Base-by-base conservation (phyloP, 352 stramenopile species). In the Ophiocytium majus region DNA sequence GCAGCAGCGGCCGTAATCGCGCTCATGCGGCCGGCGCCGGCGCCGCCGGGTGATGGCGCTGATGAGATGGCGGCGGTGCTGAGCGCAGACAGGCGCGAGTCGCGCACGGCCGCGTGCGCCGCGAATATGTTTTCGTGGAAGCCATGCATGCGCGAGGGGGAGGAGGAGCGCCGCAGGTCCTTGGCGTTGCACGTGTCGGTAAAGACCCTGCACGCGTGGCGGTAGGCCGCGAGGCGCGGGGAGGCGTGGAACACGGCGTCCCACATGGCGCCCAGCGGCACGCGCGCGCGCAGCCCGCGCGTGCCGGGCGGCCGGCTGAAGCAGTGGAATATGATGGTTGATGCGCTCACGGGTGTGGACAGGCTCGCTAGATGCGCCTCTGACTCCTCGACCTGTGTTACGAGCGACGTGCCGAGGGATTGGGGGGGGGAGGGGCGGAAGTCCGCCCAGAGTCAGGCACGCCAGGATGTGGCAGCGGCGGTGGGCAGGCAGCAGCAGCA, bases 41-140 rank as follows among this genome's bases (percentile, higher is more conserved):
- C n/a, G n/a, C n/a, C n/a, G n/a, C n/a, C n/a, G n/a, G n/a, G n/a
- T n/a, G n/a, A n/a, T n/a, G n/a, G n/a, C n/a, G n/a, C n/a, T n/a
- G n/a, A n/a, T n/a, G n/a, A n/a, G n/a, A n/a, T n/a, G n/a, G n/a
- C n/a, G n/a, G n/a, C n/a, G n/a, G n/a, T n/a, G n/a, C n/a, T n/a
- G n/a, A n/a, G n/a, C n/a, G n/a, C n/a, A n/a, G n/a, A n/a, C n/a
- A n/a, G n/a, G n/a, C n/a, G n/a, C n/a, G n/a, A 23, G 19, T 28
- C 57, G 19, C 57, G 57, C 28, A 71, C 57, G 23, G 57, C 57
- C 57, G 23, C 19, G 28, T 71, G 57, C 28, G 57, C 57, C 23
- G 57, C 28, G 57, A 71, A 71, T 23, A 71, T 71, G 57, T 71
- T 71, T 71, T 71, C 57, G 28, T 71, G 57, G 28, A 71, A 71